Percentiles rank a stretch among this genome's conserved stretches.
phyloP scores from a whole-genome alignment of 495 filamentous ascomycete genomes.

The Extremus antarcticus region DNA sequence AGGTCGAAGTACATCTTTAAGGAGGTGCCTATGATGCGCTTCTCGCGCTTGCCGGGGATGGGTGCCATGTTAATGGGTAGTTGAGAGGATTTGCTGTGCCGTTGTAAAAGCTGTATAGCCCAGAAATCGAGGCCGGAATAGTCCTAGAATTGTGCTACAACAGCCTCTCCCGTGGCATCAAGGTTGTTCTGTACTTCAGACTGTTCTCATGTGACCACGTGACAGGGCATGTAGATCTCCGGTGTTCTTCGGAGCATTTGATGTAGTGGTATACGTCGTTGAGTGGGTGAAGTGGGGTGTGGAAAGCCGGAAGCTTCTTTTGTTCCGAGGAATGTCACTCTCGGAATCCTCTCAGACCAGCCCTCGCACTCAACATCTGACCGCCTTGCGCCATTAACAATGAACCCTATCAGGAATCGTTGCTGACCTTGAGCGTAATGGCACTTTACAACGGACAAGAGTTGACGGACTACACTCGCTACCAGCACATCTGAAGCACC shows the following conservation, averaged over 20 bases:
- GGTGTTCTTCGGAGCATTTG: too few species aligned
- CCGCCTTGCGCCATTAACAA: not conserved
- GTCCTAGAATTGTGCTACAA: too few species aligned
- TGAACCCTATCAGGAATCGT: not conserved
- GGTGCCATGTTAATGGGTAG: conserved; percentile 21
- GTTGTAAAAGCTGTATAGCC: too few species aligned
- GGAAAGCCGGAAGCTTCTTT: too few species aligned
- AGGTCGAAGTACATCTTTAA: conserved; percentile 79
- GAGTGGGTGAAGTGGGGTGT: too few species aligned
- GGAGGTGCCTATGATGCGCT: conserved; percentile 64
- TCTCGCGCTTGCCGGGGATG: conserved; percentile 39
- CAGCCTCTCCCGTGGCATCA: too few species aligned
- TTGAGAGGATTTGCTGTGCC: not conserved
- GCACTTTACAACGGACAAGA: conserved; percentile 17
- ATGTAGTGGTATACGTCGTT: too few species aligned
- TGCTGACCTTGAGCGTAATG: conserved; percentile 6
- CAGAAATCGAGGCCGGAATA: too few species aligned
- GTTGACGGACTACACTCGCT: conserved; percentile 16
- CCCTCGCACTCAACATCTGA: not conserved
- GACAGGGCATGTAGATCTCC: too few species aligned
- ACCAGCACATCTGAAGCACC: conserved; percentile 10
- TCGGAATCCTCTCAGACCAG: not conserved
- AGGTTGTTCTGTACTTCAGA: too few species aligned
- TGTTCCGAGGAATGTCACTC: not conserved
- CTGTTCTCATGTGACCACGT: too few species aligned